A percentile compares a stretch with the other conserved stretches of the same genome.
Evolutionary conservation across 352 stramenopile species (phyloP).

Genomic region (Globisporangium recalcitrans): DNA sequence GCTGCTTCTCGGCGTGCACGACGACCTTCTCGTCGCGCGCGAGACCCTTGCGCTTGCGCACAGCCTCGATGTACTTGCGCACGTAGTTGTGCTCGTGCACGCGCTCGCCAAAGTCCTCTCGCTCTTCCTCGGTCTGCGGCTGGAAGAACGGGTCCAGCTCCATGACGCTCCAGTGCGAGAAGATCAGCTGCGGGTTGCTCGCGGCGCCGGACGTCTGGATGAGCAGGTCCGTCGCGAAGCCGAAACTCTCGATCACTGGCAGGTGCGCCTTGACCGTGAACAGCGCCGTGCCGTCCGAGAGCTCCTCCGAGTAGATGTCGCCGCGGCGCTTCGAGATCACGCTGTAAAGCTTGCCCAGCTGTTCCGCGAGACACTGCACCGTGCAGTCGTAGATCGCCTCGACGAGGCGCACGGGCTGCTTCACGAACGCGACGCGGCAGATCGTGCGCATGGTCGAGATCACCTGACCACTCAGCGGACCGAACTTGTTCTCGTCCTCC

Average conservation of each 20-base stretch:
- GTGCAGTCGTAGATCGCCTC: slow-evolving; percentile 90
- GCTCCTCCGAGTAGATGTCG: slow-evolving; percentile 84
- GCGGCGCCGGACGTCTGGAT: slow-evolving; percentile 93
- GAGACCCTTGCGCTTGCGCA: slow-evolving; percentile 93
- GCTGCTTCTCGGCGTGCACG: slow-evolving; percentile 94
- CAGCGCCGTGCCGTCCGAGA: slow-evolving; percentile 91
- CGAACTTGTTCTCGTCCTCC: slow-evolving; percentile 40
- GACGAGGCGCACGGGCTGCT: slow-evolving; percentile 86
- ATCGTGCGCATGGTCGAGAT: slow-evolving; percentile 76
- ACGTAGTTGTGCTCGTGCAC: slow-evolving; percentile 92
- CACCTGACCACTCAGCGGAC: slow-evolving; percentile 71
- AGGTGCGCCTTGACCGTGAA: slow-evolving; percentile 92
- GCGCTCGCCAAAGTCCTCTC: slow-evolving; percentile 93
- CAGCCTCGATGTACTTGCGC: slow-evolving; percentile 91
- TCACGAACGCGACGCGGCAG: slow-evolving; percentile 73
- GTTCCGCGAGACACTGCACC: slow-evolving; percentile 83
- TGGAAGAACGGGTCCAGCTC: slow-evolving; percentile 96
- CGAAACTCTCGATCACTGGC: slow-evolving; percentile 93
- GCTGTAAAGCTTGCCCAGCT: slow-evolving; percentile 92
- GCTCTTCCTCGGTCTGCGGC: slow-evolving; percentile 92
- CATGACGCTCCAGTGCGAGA: slow-evolving; percentile 93
- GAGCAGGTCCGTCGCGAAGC: slow-evolving; percentile 90
- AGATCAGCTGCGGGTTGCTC: slow-evolving; percentile 94
- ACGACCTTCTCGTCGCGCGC: slow-evolving; percentile 94
- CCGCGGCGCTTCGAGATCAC: slow-evolving; percentile 92